A percentile compares a stretch with the other conserved stretches of the same genome.
phyloP scores from a whole-genome alignment of 176 grass and related monocot species.

The Microstegium vimineum region DNA sequence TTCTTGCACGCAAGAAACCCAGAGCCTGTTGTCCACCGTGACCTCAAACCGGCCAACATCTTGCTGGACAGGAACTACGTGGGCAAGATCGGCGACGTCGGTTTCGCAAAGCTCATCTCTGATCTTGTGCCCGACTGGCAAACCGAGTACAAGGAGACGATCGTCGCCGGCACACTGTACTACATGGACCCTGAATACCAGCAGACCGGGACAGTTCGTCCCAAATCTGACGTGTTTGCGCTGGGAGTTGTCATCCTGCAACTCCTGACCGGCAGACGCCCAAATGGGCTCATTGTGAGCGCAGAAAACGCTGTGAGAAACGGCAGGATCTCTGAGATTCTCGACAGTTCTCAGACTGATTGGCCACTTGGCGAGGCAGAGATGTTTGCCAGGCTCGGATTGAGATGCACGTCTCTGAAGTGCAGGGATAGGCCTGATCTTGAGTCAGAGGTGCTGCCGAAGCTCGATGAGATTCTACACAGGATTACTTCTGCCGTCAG shows the following conservation, averaged over 20 bases:
- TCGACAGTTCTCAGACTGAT: conserved; percentile 51
- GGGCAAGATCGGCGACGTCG: conserved; percentile 84
- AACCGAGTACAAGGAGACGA: conserved; percentile 84
- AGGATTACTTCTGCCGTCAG: conserved; percentile 34
- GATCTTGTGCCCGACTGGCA: conserved; percentile 71
- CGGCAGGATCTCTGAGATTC: conserved; percentile 27
- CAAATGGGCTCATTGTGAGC: conserved; percentile 53
- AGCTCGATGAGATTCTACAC: conserved; percentile 56
- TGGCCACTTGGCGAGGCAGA: conserved; percentile 64
- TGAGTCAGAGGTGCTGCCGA: conserved; percentile 56
- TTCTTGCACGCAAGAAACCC: conserved; percentile 75
- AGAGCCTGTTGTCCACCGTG: conserved; percentile 80
- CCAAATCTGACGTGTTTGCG: conserved; percentile 77
- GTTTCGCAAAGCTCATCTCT: conserved; percentile 73
- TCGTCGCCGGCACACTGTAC: conserved; percentile 69
- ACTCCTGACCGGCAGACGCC: conserved; percentile 56
- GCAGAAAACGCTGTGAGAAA: conserved; percentile 45
- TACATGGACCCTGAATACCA: conserved; percentile 99
- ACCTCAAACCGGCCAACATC: conserved; percentile 87
- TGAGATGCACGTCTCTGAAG: conserved; percentile 54
- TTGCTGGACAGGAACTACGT: conserved; percentile 66
- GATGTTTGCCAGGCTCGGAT: conserved; percentile 61
- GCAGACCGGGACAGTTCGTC: conserved; percentile 75
- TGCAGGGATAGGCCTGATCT: conserved; percentile 90
- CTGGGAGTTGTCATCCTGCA: conserved; percentile 71